Evolutionary conservation across 1,284 basidiomycete genomes (phyloP).

Genomic region (Melampsora abietis-canadensis): DNA sequence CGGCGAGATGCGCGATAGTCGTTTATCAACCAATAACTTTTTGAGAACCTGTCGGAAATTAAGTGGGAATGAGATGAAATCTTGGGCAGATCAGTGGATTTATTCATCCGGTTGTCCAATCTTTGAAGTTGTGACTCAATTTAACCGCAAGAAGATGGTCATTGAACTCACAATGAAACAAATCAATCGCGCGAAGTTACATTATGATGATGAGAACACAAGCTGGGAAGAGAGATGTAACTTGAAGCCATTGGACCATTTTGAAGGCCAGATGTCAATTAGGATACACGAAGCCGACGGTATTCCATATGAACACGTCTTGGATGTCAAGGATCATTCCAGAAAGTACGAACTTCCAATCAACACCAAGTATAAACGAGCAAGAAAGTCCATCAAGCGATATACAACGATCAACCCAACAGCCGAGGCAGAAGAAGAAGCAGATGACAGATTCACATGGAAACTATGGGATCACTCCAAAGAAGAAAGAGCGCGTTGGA

Average conservation of each 20-base stretch:
- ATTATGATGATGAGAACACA: conserved; percentile 65
- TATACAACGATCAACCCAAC: conserved; percentile 86
- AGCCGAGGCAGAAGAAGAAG: conserved; percentile 79
- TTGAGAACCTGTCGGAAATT: conserved; percentile 89
- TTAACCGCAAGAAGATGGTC: conserved; percentile 96
- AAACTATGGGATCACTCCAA: conserved; percentile 90
- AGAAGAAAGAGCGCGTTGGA: conserved; percentile 85
- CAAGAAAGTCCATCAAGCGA: conserved; percentile 86
- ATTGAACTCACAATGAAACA: conserved; percentile 94
- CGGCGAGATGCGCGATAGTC: conserved; percentile 66
- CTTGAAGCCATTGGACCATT: conserved; percentile 68
- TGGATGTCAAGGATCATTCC: conserved; percentile 80
- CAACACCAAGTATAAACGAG: conserved; percentile 99
- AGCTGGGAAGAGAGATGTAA: conserved; percentile 68
- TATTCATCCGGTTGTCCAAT: conserved; percentile 94
- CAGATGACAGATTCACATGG: conserved; percentile 92
- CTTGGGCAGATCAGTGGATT: conserved; percentile 97
- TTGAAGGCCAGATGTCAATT: conserved; percentile 96
- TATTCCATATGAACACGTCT: conserved; percentile 95
- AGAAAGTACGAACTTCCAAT: conserved; percentile 96
- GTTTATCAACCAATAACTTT: conserved; percentile 83
- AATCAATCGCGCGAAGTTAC: conserved; percentile 66
- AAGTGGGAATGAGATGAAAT: conserved; percentile 63
- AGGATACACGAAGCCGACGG: conserved; percentile 99
- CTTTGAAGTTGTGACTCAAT: conserved; percentile 82